Percentiles rank a stretch among this genome's conserved stretches.
These are phyloP conservation scores for Spiraea crenata DNA, from an alignment of 331 rosid species.

Conservation along the genomic window DNA sequence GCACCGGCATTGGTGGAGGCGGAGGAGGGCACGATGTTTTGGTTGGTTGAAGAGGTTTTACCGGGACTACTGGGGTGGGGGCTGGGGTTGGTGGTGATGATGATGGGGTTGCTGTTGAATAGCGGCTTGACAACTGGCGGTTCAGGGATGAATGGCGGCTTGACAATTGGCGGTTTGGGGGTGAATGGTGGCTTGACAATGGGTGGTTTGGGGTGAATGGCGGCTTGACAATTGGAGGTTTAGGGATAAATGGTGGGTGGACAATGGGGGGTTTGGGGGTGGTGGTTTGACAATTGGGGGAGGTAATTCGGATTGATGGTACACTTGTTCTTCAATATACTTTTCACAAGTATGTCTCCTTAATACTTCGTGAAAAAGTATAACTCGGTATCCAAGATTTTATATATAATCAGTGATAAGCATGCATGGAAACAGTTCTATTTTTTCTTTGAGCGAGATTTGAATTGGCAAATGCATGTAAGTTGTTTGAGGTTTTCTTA, in stretches of 20 bases:
- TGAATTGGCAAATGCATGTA: too few relatives aligned
- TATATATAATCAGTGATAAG: too few relatives aligned
- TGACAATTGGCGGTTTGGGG: constrained; percentile 14
- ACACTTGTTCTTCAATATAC: too few relatives aligned
- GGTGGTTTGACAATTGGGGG: neutral
- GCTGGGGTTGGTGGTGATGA: too few relatives aligned
- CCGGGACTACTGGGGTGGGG: constrained; percentile 12
- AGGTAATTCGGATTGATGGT: neutral
- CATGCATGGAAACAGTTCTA: too few relatives aligned
- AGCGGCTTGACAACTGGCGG: constrained; percentile 41
- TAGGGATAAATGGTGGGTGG: constrained; percentile 21
- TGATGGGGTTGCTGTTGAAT: constrained; percentile 33
- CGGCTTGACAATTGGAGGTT: constrained; percentile 25
- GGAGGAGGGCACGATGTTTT: constrained; percentile 43
- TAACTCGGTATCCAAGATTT: too few relatives aligned
- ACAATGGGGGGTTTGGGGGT: constrained; percentile 26
- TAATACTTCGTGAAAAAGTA: too few relatives aligned
- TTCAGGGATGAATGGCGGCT: constrained; percentile 23
- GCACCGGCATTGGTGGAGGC: constrained; percentile 24
- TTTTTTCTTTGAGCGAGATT: too few relatives aligned
- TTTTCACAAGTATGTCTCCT: too few relatives aligned
- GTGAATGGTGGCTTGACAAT: neutral
- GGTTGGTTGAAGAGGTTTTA: constrained; percentile 7
- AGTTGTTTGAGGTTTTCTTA: too few relatives aligned
- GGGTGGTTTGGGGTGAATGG: constrained; percentile 36